These are phyloP conservation scores for Athelia sp. DNA, from an alignment of 1,284 basidiomycete genomes.

Conservation along the genomic window DNA sequence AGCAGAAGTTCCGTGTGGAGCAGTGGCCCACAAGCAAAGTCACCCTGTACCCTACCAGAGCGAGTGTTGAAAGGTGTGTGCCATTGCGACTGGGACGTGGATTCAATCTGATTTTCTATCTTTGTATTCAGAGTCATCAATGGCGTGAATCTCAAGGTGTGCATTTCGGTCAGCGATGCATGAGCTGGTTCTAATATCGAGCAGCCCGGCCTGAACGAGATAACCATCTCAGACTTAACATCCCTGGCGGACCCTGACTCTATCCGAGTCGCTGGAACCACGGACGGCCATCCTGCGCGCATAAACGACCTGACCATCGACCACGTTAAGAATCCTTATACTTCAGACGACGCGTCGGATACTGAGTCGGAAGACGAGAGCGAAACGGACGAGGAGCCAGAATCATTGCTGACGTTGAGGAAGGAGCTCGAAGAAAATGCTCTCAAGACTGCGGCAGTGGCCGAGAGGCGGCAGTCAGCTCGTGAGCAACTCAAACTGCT, in stretches of 20 bases:
- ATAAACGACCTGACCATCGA: neutral
- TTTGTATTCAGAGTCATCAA: neutral
- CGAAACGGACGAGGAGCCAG: neutral
- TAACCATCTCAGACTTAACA: neutral
- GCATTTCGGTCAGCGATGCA: neutral
- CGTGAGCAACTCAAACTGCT: neutral
- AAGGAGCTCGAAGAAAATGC: neutral
- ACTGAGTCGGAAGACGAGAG: neutral
- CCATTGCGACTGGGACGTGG: too few relatives aligned
- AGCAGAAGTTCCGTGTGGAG: neutral
- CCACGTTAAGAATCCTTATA: neutral
- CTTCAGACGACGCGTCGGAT: neutral
- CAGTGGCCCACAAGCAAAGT: slow-evolving; percentile 1
- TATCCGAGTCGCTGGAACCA: neutral
- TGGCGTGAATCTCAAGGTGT: neutral
- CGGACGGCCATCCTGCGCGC: neutral
- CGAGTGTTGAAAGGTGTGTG: neutral
- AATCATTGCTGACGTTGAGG: neutral
- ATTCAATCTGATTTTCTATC: neutral
- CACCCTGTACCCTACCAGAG: neutral
- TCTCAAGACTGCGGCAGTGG: neutral
- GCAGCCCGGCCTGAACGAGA: neutral
- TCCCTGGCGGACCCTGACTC: neutral
- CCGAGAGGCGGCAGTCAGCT: neutral
- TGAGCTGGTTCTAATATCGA: neutral